Percentiles rank a stretch among this genome's conserved stretches.
These are phyloP conservation scores for Calycina herbarum DNA, from an alignment of 2,329 filamentous ascomycete species.

Conservation along the genomic window DNA sequence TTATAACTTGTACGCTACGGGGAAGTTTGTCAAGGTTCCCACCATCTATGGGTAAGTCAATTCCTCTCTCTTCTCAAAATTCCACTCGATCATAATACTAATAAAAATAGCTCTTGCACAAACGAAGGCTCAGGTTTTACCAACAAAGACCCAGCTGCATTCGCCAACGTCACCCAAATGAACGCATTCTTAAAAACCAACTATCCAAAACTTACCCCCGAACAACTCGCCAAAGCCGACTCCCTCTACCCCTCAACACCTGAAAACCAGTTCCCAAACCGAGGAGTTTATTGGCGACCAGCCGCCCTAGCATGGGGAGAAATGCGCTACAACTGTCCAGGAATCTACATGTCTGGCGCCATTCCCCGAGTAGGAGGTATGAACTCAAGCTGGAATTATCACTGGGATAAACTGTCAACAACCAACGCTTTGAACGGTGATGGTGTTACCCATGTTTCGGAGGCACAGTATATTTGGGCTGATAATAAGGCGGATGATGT, in stretches of 20 bases:
- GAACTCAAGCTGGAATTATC: slow-evolving; percentile 63
- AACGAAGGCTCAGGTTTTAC: slow-evolving; percentile 67
- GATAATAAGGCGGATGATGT: slow-evolving; percentile 59
- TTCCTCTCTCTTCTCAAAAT: neutral
- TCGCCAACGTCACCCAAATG: slow-evolving; percentile 48
- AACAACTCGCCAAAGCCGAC: slow-evolving; percentile 54
- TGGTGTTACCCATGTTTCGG: slow-evolving; percentile 68
- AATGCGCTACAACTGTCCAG: slow-evolving; percentile 64
- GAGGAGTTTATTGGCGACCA: slow-evolving; percentile 59
- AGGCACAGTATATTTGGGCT: slow-evolving; percentile 68
- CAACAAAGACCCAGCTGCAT: slow-evolving; percentile 42
- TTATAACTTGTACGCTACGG: slow-evolving; percentile 49
- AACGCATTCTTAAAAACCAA: slow-evolving; percentile 58
- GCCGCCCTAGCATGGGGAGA: slow-evolving; percentile 61
- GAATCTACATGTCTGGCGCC: slow-evolving; percentile 48
- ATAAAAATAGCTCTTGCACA: slow-evolving; percentile 49
- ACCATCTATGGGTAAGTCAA: slow-evolving; percentile 45
- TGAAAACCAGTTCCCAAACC: slow-evolving; percentile 43
- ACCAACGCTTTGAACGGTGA: slow-evolving; percentile 51
- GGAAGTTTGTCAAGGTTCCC: slow-evolving; percentile 55
- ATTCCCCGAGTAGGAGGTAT: slow-evolving; percentile 38
- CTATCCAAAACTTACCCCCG: slow-evolving; percentile 53
- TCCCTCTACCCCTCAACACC: slow-evolving; percentile 52
- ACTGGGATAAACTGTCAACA: slow-evolving; percentile 61
- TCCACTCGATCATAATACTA: neutral